A percentile compares a stretch with the other conserved stretches of the same genome.
phyloP scores from a whole-genome alignment of 805 yeast species.

The Wickerhamomyces silvicola region DNA sequence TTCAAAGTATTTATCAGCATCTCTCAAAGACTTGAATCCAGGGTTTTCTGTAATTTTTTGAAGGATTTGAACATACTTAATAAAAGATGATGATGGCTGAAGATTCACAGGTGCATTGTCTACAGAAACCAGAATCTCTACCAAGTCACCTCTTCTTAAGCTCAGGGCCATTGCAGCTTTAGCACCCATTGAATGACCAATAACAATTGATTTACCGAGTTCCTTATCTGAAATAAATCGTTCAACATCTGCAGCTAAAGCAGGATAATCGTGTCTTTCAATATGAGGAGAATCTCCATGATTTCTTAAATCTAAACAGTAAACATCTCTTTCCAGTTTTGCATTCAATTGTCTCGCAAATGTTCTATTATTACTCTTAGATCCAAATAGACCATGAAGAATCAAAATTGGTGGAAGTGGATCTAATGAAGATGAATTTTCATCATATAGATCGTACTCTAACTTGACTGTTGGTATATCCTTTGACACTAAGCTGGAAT shows the following conservation, averaged over 20 bases:
- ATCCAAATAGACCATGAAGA: slow-evolving; percentile 87
- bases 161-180: slow-evolving; percentile 87
- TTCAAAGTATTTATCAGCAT: slow-evolving; percentile 59
- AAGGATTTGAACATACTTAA: slow-evolving; percentile 59
- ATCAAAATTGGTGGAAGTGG: slow-evolving; percentile 59
- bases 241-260: slow-evolving; percentile 84
- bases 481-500: slow-evolving; percentile 21
- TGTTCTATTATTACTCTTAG: slow-evolving; percentile 69
- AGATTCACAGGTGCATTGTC: slow-evolving; percentile 86
- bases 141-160: slow-evolving; percentile 56
- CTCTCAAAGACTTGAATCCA: slow-evolving; percentile 44
- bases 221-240: slow-evolving; percentile 42
- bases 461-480: slow-evolving; percentile 48
- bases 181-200: slow-evolving; percentile 92
- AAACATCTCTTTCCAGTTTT: slow-evolving; percentile 48
- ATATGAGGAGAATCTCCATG: slow-evolving; percentile 89
- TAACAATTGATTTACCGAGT: slow-evolving; percentile 45
- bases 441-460: slow-evolving; percentile 43
- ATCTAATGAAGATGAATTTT: slow-evolving; percentile 17
- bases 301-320: slow-evolving; percentile 74
- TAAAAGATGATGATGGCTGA: slow-evolving; percentile 52
- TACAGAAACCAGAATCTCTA: slow-evolving; percentile 62
- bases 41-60: slow-evolving; percentile 46
- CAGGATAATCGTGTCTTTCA: slow-evolving; percentile 66
- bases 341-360: slow-evolving; percentile 58